These are phyloP conservation scores for Westerdykella aurantiaca DNA, from an alignment of 2,329 filamentous ascomycete species.

Conservation along the genomic window DNA sequence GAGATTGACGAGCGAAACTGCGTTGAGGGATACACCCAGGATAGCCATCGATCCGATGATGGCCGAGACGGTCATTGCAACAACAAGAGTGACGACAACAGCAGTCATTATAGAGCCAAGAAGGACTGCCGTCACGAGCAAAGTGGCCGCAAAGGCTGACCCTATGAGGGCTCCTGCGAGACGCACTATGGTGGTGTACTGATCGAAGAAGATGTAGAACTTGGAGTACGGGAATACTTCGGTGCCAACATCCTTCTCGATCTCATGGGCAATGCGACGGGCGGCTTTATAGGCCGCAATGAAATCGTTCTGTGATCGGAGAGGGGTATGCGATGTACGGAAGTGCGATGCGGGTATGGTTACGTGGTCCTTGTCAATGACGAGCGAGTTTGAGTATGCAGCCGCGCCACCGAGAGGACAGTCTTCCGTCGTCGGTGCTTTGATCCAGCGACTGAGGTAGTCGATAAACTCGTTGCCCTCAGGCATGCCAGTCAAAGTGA, in stretches of 20 bases:
- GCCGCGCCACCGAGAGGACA: slow-evolving; percentile 88
- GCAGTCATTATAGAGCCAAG: slow-evolving; percentile 81
- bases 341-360: slow-evolving; percentile 83
- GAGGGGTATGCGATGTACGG: slow-evolving; percentile 78
- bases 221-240: slow-evolving; percentile 95
- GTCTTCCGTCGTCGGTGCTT: slow-evolving; percentile 69
- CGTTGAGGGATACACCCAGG: slow-evolving; percentile 83
- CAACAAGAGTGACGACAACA: slow-evolving; percentile 74
- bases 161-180: slow-evolving; percentile 75
- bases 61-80: slow-evolving; percentile 88
- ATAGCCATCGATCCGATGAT: slow-evolving; percentile 94
- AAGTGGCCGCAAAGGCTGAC: slow-evolving; percentile 78
- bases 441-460: slow-evolving; percentile 79
- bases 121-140: slow-evolving; percentile 70
- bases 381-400: slow-evolving; percentile 76
- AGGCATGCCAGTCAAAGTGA: slow-evolving; percentile 84
- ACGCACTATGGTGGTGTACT: slow-evolving; percentile 79
- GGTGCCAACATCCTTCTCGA: slow-evolving; percentile 64
- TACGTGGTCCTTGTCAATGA: slow-evolving; percentile 62
- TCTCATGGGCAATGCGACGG: slow-evolving; percentile 74
- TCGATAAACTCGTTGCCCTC: slow-evolving; percentile 84
- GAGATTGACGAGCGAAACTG: slow-evolving; percentile 89
- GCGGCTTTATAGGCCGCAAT: slow-evolving; percentile 86
- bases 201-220: slow-evolving; percentile 99
- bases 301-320: slow-evolving; percentile 85